These are phyloP conservation scores for Russula compacta DNA, from an alignment of 768 basidiomycete species.

Conservation along the genomic window DNA sequence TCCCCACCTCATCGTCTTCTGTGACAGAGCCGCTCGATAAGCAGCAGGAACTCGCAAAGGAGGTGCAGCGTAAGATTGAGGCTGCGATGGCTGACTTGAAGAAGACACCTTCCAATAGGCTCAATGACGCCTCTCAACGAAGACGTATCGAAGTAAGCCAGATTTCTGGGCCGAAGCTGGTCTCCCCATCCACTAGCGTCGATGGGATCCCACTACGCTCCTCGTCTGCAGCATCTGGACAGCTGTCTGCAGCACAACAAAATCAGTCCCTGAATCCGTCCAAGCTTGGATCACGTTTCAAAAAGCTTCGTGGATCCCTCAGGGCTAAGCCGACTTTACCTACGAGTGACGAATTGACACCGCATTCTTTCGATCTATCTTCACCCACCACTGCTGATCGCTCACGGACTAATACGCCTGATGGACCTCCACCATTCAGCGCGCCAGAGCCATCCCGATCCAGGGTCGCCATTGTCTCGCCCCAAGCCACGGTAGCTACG, in stretches of 20 bases:
- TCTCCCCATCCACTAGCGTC: slow-evolving; percentile 34
- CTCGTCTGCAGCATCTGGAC: slow-evolving; percentile 21
- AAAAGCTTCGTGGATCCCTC: slow-evolving; percentile 59
- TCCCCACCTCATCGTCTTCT: background rate
- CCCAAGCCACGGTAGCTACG: slow-evolving; percentile 63
- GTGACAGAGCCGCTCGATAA: slow-evolving; percentile 2
- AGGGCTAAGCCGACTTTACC: slow-evolving; percentile 41
- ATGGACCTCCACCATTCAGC: slow-evolving; percentile 31
- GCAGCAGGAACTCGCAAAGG: slow-evolving; percentile 14
- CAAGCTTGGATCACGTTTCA: slow-evolving; percentile 66
- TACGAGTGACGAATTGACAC: slow-evolving; percentile 43
- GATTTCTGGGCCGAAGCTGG: slow-evolving; percentile 33
- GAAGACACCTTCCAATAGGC: slow-evolving; percentile 32
- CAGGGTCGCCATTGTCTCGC: slow-evolving; percentile 47
- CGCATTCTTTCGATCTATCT: slow-evolving; percentile 37
- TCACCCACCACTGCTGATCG: slow-evolving; percentile 28
- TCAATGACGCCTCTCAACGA: slow-evolving; percentile 21
- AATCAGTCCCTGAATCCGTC: slow-evolving; percentile 25
- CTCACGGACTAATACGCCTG: slow-evolving; percentile 28
- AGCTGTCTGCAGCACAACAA: slow-evolving; percentile 17
- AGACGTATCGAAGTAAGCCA: slow-evolving; percentile 31
- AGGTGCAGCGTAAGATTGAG: slow-evolving; percentile 16
- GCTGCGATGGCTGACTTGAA: slow-evolving; percentile 35
- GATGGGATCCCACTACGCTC: slow-evolving; percentile 27
- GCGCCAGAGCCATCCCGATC: slow-evolving; percentile 45